phyloP scores from a whole-genome alignment of 75 land plant genomes.

The Picea sitchensis region DNA sequence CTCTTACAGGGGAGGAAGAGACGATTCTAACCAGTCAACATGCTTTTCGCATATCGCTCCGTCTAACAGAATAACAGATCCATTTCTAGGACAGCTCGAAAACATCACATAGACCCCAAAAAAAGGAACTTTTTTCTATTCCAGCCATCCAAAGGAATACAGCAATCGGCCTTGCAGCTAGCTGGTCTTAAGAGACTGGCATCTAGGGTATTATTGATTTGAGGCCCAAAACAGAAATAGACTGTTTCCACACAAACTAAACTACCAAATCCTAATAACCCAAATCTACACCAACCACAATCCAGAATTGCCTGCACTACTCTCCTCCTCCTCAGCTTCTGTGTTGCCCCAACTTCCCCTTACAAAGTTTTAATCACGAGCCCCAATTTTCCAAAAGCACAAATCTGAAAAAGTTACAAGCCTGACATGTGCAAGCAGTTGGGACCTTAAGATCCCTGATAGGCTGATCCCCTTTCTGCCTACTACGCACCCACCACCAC shows the following conservation, averaged over 20 bases:
- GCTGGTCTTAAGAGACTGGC: not conserved
- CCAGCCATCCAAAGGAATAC: not conserved
- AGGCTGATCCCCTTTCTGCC: slow-evolving; percentile 5
- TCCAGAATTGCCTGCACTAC: not conserved
- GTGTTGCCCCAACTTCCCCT: not conserved
- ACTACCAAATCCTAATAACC: not conserved
- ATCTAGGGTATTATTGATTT: not conserved
- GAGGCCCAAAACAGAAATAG: not conserved
- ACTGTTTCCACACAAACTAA: not conserved
- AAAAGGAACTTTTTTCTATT: not conserved
- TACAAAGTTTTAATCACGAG: not conserved
- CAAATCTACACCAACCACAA: slow-evolving; percentile 6
- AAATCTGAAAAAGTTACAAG: slow-evolving; percentile 4
- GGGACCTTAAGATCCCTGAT: slow-evolving; percentile 4
- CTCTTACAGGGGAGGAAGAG: not conserved
- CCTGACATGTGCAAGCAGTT: not conserved
- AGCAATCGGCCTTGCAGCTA: not conserved
- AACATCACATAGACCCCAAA: not conserved
- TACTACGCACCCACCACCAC: slow-evolving; percentile 8
- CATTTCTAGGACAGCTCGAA: not conserved
- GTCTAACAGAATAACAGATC: not conserved
- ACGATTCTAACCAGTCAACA: not conserved
- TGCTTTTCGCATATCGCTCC: not conserved
- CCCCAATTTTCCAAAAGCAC: not conserved
- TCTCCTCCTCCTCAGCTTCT: not conserved